A percentile compares a stretch with the other conserved stretches of the same genome.
Conservation (phyloP, 192 early-diverging fungal species). For the Linnemannia exigua region DNA sequence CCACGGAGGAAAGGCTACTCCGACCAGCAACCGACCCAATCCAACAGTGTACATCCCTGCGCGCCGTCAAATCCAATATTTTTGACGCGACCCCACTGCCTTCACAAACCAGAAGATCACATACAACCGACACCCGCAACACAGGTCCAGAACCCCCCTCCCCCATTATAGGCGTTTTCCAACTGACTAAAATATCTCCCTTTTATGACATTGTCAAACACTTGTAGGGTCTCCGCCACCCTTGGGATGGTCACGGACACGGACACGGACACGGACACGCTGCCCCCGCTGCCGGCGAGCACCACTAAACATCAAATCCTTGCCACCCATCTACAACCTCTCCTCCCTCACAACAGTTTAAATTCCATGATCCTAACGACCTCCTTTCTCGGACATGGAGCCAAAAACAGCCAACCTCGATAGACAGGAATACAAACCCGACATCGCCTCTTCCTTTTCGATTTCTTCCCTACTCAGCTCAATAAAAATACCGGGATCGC, state of each 20-base stretch:
- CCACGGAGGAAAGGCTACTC: no score
- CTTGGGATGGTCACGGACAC: conserved; percentile 76
- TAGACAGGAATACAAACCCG: neutral
- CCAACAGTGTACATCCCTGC: no score
- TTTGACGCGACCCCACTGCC: no score
- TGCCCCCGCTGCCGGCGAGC: conserved; percentile 50
- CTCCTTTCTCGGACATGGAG: neutral
- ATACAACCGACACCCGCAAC: no score
- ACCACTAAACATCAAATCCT: conserved; percentile 56
- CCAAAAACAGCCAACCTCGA: neutral
- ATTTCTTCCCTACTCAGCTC: neutral
- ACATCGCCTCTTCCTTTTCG: neutral
- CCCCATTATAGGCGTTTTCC: no score
- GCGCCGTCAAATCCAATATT: no score
- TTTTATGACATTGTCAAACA: neutral
- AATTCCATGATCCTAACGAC: no score
- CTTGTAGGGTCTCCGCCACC: conserved; percentile 74
- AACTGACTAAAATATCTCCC: neutral
- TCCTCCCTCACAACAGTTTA: neutral
- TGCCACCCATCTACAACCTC: neutral
- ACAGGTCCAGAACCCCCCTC: no score
- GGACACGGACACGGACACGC: conserved; percentile 65
- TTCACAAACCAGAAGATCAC: no score
- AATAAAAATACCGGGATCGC: neutral
- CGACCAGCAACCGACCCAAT: no score